Base-by-base conservation (phyloP, 805 yeast genomes). In the Vanderwaltozyma tropicalis region DNA sequence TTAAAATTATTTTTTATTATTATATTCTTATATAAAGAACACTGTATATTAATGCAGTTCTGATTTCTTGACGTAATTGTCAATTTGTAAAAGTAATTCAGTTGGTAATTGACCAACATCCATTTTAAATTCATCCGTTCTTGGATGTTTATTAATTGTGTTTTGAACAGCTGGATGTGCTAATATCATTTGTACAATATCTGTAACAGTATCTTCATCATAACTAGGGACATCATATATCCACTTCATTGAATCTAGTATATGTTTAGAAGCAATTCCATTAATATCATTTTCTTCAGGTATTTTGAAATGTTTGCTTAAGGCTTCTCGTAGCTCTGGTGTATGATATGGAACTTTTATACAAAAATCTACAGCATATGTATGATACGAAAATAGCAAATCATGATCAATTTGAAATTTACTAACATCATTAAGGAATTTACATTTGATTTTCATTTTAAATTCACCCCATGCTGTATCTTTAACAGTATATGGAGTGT, bases 401-500 rank as follows among this genome's bases (percentile, higher is more conserved):
- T 89, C 96, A 59, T 92, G 97, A 49, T 69, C 71, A 5, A 88
- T 61, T 48, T 79, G 79, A 39, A 79, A 71, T 54, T 84, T 94
- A 20, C 96, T 97, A 36, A 78, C 79, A 49, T 79, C 80, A 40
- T 87, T 94, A 12, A 77, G 69, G 34, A 81, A 67, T 41, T 78
- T 78, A 38, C 89, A 68, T 5, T 78, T 68, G 41, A 92, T 78
- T 20, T 81, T 81, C 58, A 89, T 69, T 53, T 84, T 95, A 54
- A 89, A 89, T 52, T 88, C 96, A 53, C 97, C 98, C 97, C 97
- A 89, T 33, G 97, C 98, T 61, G 80, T 75, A 61, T 89, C 97
- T 52, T 78, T 81, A 38, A 89, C 73, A 49, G 63, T 69, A 64
- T 87, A 89, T 8, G 97, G 97, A 5, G 84, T 74, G 54, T 74